These are phyloP conservation scores for Podospora anserina DNA, from an alignment of 495 filamentous ascomycete species.

Conservation along the genomic window DNA sequence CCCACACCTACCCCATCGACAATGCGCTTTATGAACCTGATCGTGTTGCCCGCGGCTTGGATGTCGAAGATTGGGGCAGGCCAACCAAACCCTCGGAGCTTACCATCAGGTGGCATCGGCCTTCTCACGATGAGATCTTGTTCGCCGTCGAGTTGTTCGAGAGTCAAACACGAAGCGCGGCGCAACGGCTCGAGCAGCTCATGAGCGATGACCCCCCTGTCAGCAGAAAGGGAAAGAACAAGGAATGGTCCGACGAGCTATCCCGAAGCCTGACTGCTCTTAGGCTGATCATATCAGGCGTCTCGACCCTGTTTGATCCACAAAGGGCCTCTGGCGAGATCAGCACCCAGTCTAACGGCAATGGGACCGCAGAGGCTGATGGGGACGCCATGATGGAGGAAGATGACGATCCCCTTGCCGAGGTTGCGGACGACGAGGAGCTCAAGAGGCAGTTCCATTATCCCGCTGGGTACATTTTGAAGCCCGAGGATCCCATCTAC, in stretches of 20 bases:
- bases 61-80: slow-evolving; percentile 76
- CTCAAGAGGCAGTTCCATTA: slow-evolving; percentile 79
- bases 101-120: slow-evolving; percentile 87
- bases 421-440: slow-evolving; percentile 77
- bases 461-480: slow-evolving; percentile 78
- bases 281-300: slow-evolving; percentile 78
- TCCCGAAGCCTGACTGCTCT: slow-evolving; percentile 83
- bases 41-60: slow-evolving; percentile 48
- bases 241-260: slow-evolving; percentile 97
- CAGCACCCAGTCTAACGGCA: slow-evolving; percentile 33
- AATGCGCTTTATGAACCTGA: slow-evolving; percentile 77
- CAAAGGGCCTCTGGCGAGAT: slow-evolving; percentile 58
- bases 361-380: slow-evolving; percentile 39
- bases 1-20: slow-evolving; percentile 87
- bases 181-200: slow-evolving; percentile 61
- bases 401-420: slow-evolving; percentile 60
- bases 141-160: slow-evolving; percentile 89
- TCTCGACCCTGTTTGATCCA: slow-evolving; percentile 83
- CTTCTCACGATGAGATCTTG: slow-evolving; percentile 69
- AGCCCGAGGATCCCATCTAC: slow-evolving; percentile 60
- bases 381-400: slow-evolving; percentile 53
- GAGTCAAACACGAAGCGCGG: slow-evolving; percentile 62
- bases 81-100: slow-evolving; percentile 65
- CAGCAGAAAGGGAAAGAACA: slow-evolving; percentile 89
- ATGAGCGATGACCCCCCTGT: slow-evolving; percentile 79